Conservation (phyloP, 2,329 filamentous ascomycete species). For the Cryphonectria radicalis region DNA sequence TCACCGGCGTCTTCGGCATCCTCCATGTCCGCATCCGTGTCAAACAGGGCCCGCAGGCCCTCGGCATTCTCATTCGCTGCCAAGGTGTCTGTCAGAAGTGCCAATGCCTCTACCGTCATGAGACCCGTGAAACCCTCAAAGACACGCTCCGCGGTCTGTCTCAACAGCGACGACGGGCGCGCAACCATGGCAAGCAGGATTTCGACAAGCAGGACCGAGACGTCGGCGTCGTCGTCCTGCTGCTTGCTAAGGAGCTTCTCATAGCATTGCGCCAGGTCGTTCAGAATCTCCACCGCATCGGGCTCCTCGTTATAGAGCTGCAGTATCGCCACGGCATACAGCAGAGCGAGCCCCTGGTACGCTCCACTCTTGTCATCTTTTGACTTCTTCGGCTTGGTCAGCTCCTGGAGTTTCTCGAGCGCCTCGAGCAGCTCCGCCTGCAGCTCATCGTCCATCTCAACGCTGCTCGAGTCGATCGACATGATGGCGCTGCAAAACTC, state of each 20-base stretch:
- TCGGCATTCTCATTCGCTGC: conserved; percentile 78
- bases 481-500: conserved; percentile 59
- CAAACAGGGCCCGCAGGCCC: conserved; percentile 87
- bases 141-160: conserved; percentile 84
- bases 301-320: conserved; percentile 90
- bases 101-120: conserved; percentile 73
- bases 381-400: conserved; percentile 48
- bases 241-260: conserved; percentile 66
- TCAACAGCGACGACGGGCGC: conserved; percentile 80
- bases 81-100: conserved; percentile 69
- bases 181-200: conserved; percentile 89
- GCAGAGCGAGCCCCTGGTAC: conserved; percentile 72
- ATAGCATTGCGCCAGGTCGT: conserved; percentile 79
- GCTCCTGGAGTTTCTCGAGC: conserved; percentile 55
- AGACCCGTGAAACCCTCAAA: conserved; percentile 81
- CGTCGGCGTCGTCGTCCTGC: conserved; percentile 56
- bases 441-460: conserved; percentile 60
- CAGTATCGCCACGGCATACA: conserved; percentile 83
- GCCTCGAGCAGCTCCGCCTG: conserved; percentile 57
- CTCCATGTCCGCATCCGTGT: conserved; percentile 63
- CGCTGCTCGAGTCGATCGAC: conserved; percentile 54
- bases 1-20: conserved; percentile 51
- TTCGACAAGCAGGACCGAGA: conserved; percentile 78
- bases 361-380: conserved; percentile 43
- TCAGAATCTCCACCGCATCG: conserved; percentile 80